Evolutionary conservation across 768 basidiomycete genomes (phyloP), one percentile per base, ranked within the genome.

Genomic region (Suillus paluster): DNA sequence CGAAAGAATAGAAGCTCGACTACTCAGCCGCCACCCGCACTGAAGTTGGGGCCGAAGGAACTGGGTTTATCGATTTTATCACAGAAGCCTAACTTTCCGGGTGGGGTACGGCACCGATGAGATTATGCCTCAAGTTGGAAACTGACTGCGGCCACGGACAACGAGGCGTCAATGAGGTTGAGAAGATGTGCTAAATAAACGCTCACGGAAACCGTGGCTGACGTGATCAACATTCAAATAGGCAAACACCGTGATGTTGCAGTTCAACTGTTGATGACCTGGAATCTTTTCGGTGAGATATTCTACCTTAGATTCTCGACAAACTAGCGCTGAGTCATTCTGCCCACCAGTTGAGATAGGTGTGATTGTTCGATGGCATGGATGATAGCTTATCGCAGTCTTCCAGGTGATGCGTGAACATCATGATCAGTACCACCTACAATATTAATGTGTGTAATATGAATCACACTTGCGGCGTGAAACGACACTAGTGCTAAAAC

Each of bases 61-160:
- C 21, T 10, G 5, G 1, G 23, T 54, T 54, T 54, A 9, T 25
- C 36, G 21, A 54, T 54, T 15, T 38, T 55, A 25, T 55, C 54
- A 55, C 54, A 55, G 54, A 55, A 55, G 54, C 17, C 17, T 17
- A 54, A 38, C 15, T 38, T 25, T 54, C 53, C 34, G 34, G 17
- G 53, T 54, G 52, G 14, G 25, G 25, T 10, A 8, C 36, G 23
- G 53, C 21, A 19, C n/a, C n/a, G 50, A 52, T 34, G 53, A 25
- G n/a, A 38, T 38, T 55, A 6, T 9, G 14, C 45, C 4, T 11
- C 23, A 38, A 21, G 11, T n/a, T 54, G 23, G 36, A 21, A 53
- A 38, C 12, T 54, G 36, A 36, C 25, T 25, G 53, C 15, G 15
- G 23, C 21, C 36, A 54, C 34, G 21, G 53, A 38, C 36, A 54